Conservation (phyloP, 345 rosid genomes). For the Adansonia digitata region DNA sequence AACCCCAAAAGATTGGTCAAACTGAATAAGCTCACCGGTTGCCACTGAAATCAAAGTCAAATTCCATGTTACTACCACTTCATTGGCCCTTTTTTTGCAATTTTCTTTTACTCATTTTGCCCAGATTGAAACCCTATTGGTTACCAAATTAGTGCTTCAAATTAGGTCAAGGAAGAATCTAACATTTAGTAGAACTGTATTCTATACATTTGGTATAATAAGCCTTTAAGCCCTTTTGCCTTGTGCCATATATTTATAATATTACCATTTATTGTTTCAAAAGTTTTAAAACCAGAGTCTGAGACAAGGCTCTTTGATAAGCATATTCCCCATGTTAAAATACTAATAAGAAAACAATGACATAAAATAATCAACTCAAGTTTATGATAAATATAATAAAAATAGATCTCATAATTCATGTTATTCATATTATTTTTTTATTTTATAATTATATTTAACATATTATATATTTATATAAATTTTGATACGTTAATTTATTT, state of each 20-base stretch:
- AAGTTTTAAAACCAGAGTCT: not conserved
- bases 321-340: slow-evolving; percentile 12
- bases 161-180: slow-evolving; percentile 20
- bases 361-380: not conserved
- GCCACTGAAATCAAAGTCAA: slow-evolving; percentile 23
- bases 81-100: slow-evolving; percentile 17
- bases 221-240: not conserved
- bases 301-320: slow-evolving; percentile 1
- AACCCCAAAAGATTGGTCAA: slow-evolving; percentile 21
- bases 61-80: slow-evolving; percentile 20
- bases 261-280: not conserved
- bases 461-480: no score
- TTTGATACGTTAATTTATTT: no score
- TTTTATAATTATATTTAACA: no score
- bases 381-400: no score
- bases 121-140: slow-evolving; percentile 20
- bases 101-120: not conserved
- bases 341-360: not conserved
- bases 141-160: slow-evolving; percentile 28
- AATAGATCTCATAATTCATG: no score
- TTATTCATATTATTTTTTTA: no score
- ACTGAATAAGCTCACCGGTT: not conserved
- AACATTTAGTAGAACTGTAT: not conserved
- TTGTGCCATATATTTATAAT: no score
- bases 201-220: not conserved